Evolutionary conservation across 305 asterid species (phyloP).

Genomic region (Withania somnifera): DNA sequence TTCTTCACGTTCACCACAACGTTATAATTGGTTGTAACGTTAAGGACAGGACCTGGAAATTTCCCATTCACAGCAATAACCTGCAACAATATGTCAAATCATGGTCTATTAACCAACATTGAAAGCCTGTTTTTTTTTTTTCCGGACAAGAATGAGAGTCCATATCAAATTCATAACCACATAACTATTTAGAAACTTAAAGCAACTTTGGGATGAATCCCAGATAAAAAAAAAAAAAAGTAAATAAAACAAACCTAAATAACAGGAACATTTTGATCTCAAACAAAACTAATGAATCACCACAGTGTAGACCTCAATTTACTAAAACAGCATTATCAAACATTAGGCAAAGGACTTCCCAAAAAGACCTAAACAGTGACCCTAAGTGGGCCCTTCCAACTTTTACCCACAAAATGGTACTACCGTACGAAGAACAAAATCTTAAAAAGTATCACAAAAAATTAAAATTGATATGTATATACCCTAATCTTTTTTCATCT

Average conservation of each 20-base stretch:
- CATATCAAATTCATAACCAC: neutral
- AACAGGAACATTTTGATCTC: neutral
- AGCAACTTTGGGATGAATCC: neutral
- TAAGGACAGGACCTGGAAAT: constrained; percentile 75
- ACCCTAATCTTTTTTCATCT: neutral
- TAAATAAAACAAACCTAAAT: neutral
- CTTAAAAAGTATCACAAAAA: neutral
- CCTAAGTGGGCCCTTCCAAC: neutral
- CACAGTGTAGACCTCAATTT: neutral
- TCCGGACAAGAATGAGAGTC: no score
- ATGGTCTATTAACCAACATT: neutral
- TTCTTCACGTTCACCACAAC: constrained; percentile 76
- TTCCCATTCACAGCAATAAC: constrained; percentile 82
- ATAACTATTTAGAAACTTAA: neutral
- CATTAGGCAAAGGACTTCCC: neutral
- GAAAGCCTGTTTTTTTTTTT: no score
- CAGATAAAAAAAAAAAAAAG: neutral
- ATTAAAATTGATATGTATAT: neutral
- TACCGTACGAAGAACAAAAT: neutral
- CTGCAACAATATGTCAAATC: constrained; percentile 22
- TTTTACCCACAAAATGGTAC: neutral
- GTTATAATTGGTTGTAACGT: constrained; percentile 81
- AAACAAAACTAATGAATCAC: neutral
- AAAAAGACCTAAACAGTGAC: neutral
- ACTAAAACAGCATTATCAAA: neutral